phyloP scores from a whole-genome alignment of 345 rosid genomes.

The Eucalyptus microcorys region DNA sequence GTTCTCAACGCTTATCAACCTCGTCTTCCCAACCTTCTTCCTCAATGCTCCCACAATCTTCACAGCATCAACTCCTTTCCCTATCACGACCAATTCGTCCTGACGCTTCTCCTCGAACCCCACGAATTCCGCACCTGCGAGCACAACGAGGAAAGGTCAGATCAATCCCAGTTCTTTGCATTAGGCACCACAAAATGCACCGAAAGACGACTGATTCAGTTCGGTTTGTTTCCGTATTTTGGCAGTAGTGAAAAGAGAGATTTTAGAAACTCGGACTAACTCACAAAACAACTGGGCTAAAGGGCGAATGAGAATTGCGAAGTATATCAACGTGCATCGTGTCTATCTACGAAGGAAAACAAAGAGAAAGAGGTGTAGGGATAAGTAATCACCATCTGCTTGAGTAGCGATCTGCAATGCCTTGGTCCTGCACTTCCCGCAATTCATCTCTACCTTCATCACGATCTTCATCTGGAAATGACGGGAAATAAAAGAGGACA shows the following conservation, averaged over 20 bases:
- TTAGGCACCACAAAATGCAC: background rate
- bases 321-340: background rate
- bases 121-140: background rate
- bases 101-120: background rate
- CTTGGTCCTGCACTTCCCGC: background rate
- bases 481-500: background rate
- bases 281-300: background rate
- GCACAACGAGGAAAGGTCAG: background rate
- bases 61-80: background rate
- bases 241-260: background rate
- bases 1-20: background rate
- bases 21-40: background rate
- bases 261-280: background rate
- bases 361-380: background rate
- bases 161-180: background rate
- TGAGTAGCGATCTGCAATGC: background rate
- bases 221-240: background rate
- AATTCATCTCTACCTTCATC: background rate
- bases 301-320: background rate
- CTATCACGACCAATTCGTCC: background rate
- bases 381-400: background rate
- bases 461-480: background rate
- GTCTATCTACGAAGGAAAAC: background rate
- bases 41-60: background rate
- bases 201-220: background rate